A percentile compares a stretch with the other conserved stretches of the same genome.
Evolutionary conservation across 2,329 filamentous ascomycete genomes (phyloP).

Genomic region (Colletotrichum chlorophyti): DNA sequence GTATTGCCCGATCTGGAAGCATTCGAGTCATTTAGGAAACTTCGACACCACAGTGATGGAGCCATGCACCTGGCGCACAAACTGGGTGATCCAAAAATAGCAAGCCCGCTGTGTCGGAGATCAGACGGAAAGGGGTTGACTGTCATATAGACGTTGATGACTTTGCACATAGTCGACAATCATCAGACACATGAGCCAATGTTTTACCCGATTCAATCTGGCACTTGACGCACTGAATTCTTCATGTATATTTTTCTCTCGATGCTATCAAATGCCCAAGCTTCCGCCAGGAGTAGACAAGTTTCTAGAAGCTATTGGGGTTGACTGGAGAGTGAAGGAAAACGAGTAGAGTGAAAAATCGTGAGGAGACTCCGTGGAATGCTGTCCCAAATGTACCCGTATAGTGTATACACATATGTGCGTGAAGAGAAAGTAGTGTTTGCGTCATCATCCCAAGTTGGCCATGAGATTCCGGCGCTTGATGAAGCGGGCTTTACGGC

Average conservation of each 20-base stretch:
- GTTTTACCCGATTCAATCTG: too few relatives aligned
- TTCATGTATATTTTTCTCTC: too few relatives aligned
- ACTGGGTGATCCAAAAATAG: neutral
- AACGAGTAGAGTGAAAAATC: neutral
- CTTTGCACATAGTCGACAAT: too few relatives aligned
- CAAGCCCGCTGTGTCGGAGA: neutral
- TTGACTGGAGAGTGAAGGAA: neutral
- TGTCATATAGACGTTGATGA: neutral
- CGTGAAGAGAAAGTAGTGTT: neutral
- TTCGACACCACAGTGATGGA: too few relatives aligned
- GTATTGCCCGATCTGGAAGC: neutral
- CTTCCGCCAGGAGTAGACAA: too few relatives aligned
- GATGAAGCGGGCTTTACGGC: neutral
- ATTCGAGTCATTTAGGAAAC: neutral
- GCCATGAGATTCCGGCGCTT: constrained; percentile 16
- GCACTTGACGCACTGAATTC: too few relatives aligned
- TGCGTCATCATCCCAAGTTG: constrained; percentile 13
- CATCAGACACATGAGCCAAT: too few relatives aligned
- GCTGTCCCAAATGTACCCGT: neutral
- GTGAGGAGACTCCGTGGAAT: neutral
- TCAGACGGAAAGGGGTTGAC: constrained; percentile 7
- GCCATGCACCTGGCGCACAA: neutral
- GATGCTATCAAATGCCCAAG: too few relatives aligned
- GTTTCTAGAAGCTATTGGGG: too few relatives aligned
- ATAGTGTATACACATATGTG: neutral